A percentile compares a stretch with the other conserved stretches of the same genome.
These are phyloP conservation scores for Nepenthes alata DNA, from an alignment of 179 eudicot species.

Conservation along the genomic window DNA sequence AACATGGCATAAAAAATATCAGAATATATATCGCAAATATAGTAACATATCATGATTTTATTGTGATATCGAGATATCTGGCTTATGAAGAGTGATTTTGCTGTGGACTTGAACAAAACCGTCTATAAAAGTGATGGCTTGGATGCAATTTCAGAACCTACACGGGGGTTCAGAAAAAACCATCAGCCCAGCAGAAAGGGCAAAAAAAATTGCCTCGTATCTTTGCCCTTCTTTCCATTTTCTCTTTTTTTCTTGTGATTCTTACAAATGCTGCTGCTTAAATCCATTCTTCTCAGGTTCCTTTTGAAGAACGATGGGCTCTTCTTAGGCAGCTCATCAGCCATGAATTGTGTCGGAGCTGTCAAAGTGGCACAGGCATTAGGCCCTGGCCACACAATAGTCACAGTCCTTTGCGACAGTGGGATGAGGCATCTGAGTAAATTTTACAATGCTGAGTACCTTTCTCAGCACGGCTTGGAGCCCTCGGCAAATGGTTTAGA, in stretches of 20 bases:
- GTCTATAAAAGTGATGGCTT: no score
- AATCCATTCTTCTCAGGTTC: constrained; percentile 31
- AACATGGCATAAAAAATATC: no score
- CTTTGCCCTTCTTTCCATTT: neutral
- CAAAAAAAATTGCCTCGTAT: neutral
- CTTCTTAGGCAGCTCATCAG: constrained; percentile 91
- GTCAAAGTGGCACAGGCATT: constrained; percentile 58
- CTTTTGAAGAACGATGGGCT: constrained; percentile 83
- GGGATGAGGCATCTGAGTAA: constrained; percentile 96
- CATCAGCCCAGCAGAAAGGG: neutral
- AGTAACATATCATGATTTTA: no score
- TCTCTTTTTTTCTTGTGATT: neutral
- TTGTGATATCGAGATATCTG: no score
- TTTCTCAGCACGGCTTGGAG: constrained; percentile 47
- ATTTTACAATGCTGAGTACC: constrained; percentile 51
- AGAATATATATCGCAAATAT: no score
- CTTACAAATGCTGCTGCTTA: no score
- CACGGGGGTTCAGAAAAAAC: no score
- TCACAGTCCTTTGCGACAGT: constrained; percentile 75
- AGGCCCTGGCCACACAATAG: constrained; percentile 90
- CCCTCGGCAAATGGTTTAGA: constrained; percentile 62
- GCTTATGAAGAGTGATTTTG: no score
- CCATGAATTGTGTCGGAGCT: constrained; percentile 97
- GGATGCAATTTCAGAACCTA: no score
- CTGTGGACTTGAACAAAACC: no score